Conservation (phyloP, 495 filamentous ascomycete genomes). For the Daldinia decipiens region DNA sequence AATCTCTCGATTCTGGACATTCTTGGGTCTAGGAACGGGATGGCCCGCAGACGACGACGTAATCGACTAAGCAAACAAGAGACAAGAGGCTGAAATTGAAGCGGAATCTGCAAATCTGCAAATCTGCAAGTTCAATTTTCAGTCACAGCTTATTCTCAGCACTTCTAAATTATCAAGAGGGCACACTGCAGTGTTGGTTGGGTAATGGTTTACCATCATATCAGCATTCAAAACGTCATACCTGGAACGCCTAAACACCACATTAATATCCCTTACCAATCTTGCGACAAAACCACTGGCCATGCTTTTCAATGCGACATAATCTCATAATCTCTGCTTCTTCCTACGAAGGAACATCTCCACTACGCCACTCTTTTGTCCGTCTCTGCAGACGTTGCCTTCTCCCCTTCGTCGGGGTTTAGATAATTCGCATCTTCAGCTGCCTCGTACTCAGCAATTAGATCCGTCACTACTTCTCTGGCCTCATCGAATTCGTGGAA, state of each 20-base stretch:
- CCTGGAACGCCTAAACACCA: constrained; percentile 40
- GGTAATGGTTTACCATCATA: constrained; percentile 6
- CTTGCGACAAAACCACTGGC: constrained; percentile 14
- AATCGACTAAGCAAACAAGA: constrained; percentile 10
- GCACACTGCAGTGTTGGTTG: neutral
- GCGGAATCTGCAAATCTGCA: neutral
- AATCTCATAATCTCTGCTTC: constrained; percentile 19
- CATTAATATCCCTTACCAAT: constrained; percentile 10
- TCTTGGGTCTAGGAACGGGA: constrained; percentile 19
- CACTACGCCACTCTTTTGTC: constrained; percentile 55
- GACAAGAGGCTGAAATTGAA: neutral
- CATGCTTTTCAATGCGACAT: constrained; percentile 24
- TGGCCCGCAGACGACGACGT: constrained; percentile 18
- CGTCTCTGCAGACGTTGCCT: constrained; percentile 55
- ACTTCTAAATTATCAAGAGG: constrained; percentile 2
- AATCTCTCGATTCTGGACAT: constrained; percentile 20
- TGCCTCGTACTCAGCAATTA: constrained; percentile 94
- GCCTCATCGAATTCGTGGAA: constrained; percentile 97
- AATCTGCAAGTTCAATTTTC: neutral
- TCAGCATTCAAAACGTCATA: constrained; percentile 15
- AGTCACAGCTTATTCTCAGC: constrained; percentile 19
- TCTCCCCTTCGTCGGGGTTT: constrained; percentile 68
- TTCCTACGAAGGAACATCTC: neutral
- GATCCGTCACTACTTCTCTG: constrained; percentile 83
- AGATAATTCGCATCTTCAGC: constrained; percentile 91